These are phyloP conservation scores for Periconia sp. DNA, from an alignment of 2,329 filamentous ascomycete species.

Conservation along the genomic window DNA sequence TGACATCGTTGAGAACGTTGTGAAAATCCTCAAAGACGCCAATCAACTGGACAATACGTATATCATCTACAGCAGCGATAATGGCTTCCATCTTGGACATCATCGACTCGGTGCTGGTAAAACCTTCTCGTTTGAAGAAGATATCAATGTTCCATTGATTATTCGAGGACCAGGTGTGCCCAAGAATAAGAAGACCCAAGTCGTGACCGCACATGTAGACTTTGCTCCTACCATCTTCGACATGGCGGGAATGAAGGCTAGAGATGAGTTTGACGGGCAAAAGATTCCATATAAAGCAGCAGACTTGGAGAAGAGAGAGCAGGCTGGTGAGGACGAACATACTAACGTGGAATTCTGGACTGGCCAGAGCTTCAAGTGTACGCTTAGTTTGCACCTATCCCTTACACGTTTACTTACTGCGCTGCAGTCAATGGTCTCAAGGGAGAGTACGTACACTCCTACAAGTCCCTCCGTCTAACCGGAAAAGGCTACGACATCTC, in stretches of 20 bases:
- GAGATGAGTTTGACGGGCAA: constrained; percentile 34
- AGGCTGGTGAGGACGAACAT: constrained; percentile 1
- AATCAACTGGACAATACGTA: constrained; percentile 55
- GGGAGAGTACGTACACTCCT: constrained; percentile 55
- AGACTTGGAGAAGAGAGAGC: constrained; percentile 1
- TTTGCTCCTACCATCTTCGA: constrained; percentile 43
- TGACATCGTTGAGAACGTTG: constrained; percentile 56
- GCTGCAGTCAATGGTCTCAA: too few species aligned
- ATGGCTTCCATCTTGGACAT: constrained; percentile 43
- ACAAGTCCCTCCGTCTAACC: constrained; percentile 64
- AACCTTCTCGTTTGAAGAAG: constrained; percentile 45
- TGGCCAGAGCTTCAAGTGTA: background rate
- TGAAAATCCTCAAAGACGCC: constrained; percentile 49
- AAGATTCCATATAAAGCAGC: constrained; percentile 45
- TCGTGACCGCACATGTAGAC: constrained; percentile 41
- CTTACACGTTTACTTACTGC: too few species aligned
- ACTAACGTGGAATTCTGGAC: constrained; percentile 6
- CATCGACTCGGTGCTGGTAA: constrained; percentile 48
- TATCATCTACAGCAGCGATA: constrained; percentile 40
- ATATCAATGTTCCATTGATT: constrained; percentile 48
- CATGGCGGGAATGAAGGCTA: constrained; percentile 30
- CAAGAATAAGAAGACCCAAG: constrained; percentile 22
- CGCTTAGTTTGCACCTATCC: too few species aligned
- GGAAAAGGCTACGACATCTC: constrained; percentile 63
- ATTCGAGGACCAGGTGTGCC: constrained; percentile 45